Evolutionary conservation across 2,329 filamentous ascomycete species (phyloP).

Genomic region (Calonectria pseudoturangicola): DNA sequence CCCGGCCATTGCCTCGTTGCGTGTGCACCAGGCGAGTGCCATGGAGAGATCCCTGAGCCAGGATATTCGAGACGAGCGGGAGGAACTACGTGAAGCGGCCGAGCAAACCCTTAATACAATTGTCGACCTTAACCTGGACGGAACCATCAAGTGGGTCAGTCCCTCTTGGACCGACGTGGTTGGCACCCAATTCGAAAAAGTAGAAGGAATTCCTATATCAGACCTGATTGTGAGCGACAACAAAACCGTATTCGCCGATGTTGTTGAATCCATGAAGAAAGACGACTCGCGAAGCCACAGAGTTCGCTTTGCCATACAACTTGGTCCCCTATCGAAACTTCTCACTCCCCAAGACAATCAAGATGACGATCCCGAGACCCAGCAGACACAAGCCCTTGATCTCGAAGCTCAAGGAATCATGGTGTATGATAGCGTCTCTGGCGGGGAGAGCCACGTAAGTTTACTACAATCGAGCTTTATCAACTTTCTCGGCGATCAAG

Average conservation of each 20-base stretch:
- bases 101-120: constrained; percentile 98
- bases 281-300: constrained; percentile 96
- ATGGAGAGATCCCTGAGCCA: constrained; percentile 85
- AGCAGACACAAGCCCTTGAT: constrained; percentile 73
- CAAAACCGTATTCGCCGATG: constrained; percentile 86
- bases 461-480: background rate
- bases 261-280: constrained; percentile 90
- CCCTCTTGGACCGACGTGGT: constrained; percentile 96
- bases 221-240: constrained; percentile 88
- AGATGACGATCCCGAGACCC: constrained; percentile 62
- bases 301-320: constrained; percentile 84
- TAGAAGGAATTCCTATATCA: constrained; percentile 85
- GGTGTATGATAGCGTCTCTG: constrained; percentile 93
- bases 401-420: constrained; percentile 98
- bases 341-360: constrained; percentile 66
- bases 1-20: constrained; percentile 71
- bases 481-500: constrained; percentile 51
- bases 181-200: constrained; percentile 82
- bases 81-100: constrained; percentile 95
- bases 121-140: constrained; percentile 92
- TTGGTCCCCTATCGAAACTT: constrained; percentile 82
- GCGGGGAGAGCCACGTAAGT: constrained; percentile 92
- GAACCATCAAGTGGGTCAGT: constrained; percentile 95
- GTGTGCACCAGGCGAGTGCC: constrained; percentile 67
- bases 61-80: constrained; percentile 93